Conservation (phyloP, 495 filamentous ascomycete species). For the Aspergillus haitiensis region DNA sequence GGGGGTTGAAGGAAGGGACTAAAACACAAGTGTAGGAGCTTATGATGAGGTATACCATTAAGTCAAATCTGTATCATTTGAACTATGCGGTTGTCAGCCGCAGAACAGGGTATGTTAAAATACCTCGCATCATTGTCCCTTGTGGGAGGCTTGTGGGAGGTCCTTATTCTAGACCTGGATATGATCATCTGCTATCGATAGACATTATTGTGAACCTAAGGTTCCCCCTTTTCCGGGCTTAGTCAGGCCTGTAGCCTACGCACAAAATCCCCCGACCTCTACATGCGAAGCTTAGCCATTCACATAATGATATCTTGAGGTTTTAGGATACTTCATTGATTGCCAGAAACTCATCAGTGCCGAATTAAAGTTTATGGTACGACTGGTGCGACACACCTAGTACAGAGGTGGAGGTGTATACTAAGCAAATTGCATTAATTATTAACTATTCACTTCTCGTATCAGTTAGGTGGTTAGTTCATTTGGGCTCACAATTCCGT, state of each 20-base stretch:
- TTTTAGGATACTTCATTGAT: no score
- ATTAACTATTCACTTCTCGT: no score
- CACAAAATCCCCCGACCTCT: no score
- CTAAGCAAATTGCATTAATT: no score
- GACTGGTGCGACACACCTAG: no score
- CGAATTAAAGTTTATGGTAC: no score
- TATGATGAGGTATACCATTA: neutral
- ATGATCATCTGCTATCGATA: neutral
- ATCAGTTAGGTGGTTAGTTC: no score
- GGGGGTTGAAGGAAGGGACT: conserved; percentile 3
- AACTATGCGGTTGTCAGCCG: neutral
- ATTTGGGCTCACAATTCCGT: no score
- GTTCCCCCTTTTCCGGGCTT: neutral
- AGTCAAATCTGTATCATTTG: neutral
- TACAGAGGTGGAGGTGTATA: no score
- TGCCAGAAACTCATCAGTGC: no score
- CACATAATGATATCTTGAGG: neutral
- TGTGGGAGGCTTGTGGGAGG: neutral
- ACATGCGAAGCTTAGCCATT: neutral
- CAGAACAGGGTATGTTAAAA: neutral
- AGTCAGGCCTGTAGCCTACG: neutral
- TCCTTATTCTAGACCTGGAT: neutral
- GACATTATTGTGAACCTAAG: neutral
- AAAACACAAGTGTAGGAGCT: conserved; percentile 2
- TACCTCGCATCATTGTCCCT: neutral